These are phyloP conservation scores for Veloboletus limbatus DNA, from an alignment of 1,284 basidiomycete genomes.

Conservation along the genomic window DNA sequence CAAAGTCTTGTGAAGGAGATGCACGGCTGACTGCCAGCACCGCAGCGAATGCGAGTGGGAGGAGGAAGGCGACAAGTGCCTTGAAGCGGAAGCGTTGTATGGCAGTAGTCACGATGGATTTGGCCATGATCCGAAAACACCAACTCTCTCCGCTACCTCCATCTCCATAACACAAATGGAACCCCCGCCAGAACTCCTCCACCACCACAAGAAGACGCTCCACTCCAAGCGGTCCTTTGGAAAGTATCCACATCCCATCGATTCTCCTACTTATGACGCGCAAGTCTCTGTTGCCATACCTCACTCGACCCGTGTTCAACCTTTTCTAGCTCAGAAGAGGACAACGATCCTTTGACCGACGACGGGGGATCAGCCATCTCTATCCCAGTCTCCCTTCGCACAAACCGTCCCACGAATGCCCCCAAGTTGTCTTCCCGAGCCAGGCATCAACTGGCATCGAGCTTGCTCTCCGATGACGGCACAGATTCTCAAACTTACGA, in stretches of 20 bases:
- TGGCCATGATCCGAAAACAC: too few relatives aligned
- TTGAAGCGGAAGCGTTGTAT: too few relatives aligned
- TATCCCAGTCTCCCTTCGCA: slow-evolving; percentile 34
- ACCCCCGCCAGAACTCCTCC: slow-evolving; percentile 21
- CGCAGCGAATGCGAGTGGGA: slow-evolving; percentile 19
- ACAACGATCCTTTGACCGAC: slow-evolving; percentile 79
- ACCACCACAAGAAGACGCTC: slow-evolving; percentile 44
- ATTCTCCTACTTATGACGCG: slow-evolving; percentile 78
- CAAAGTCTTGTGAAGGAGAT: slow-evolving; percentile 32
- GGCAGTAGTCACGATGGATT: too few relatives aligned
- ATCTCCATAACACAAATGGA: too few relatives aligned
- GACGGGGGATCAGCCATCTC: slow-evolving; percentile 58
- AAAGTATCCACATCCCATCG: slow-evolving; percentile 51
- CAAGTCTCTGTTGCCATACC: slow-evolving; percentile 30
- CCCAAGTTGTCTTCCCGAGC: slow-evolving; percentile 29
- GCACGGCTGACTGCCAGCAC: slow-evolving; percentile 7
- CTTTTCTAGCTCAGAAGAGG: slow-evolving; percentile 62
- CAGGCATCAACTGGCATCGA: slow-evolving; percentile 55
- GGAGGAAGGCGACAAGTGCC: too few relatives aligned
- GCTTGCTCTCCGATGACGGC: slow-evolving; percentile 65
- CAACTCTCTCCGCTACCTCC: neutral
- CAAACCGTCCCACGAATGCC: slow-evolving; percentile 30
- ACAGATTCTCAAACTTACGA: slow-evolving; percentile 86
- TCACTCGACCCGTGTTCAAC: neutral
- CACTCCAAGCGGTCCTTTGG: slow-evolving; percentile 67